Conservation (phyloP, 345 rosid genomes). For the Citrus mangshanensis region DNA sequence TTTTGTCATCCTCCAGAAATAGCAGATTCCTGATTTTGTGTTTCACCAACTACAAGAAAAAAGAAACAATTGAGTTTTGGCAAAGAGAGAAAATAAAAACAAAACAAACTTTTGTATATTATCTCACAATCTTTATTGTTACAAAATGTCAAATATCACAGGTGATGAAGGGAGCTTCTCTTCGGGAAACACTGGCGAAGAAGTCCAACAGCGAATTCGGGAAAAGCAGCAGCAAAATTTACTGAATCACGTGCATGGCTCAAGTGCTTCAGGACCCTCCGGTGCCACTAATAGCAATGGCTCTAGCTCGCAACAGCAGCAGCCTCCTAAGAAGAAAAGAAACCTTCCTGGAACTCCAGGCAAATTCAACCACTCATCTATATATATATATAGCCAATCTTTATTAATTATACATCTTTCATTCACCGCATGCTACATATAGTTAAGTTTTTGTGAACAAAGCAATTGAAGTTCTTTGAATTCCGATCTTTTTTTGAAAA, state of each 20-base stretch:
- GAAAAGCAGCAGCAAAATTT: constrained; percentile 24
- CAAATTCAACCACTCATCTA: constrained; percentile 14
- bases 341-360: constrained; percentile 83
- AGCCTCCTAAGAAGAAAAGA: constrained; percentile 60
- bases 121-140: background rate
- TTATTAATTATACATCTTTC: background rate
- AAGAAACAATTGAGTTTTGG: background rate
- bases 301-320: constrained; percentile 35
- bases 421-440: background rate
- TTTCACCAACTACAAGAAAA: constrained; percentile 15
- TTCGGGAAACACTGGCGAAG: constrained; percentile 55
- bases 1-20: constrained; percentile 37
- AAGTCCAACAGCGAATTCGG: constrained; percentile 37
- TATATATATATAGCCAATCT: background rate
- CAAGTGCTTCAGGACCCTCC: constrained; percentile 14
- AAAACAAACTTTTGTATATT: background rate
- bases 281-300: constrained; percentile 30
- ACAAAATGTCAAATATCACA: constrained; percentile 53
- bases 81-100: constrained; percentile 1
- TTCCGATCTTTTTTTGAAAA: background rate
- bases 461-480: background rate
- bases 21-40: constrained; percentile 36
- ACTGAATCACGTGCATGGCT: constrained; percentile 19
- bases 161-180: constrained; percentile 72
- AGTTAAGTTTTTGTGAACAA: background rate